A percentile compares a stretch with the other conserved stretches of the same genome.
These are phyloP conservation scores for Cyclotella distinguenda DNA, from an alignment of 108 stramenopile species.

Conservation along the genomic window DNA sequence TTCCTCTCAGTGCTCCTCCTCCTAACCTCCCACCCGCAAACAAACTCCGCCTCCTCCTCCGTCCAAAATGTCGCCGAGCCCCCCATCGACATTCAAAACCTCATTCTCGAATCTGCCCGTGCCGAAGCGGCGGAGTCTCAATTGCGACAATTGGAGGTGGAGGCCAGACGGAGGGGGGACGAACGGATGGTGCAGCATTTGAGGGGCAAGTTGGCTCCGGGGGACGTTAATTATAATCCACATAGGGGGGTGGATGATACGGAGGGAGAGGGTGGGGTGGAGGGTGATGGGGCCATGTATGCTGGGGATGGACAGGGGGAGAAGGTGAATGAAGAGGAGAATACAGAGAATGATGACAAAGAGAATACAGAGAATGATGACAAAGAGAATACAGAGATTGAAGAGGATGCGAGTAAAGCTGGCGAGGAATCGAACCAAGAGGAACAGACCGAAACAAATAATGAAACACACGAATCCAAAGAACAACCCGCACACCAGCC, in stretches of 20 bases:
- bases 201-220: conserved; percentile 22
- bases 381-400: neutral
- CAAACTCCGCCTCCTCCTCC: conserved; percentile 22
- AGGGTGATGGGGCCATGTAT: conserved; percentile 23
- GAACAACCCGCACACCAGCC: too few species aligned
- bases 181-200: conserved; percentile 26
- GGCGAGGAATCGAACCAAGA: too few species aligned
- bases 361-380: neutral
- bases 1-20: conserved; percentile 26
- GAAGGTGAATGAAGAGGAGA: neutral
- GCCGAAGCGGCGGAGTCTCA: conserved; percentile 31
- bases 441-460: too few species aligned
- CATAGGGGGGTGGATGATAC: conserved; percentile 41
- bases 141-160: conserved; percentile 14
- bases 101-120: conserved; percentile 32
- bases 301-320: conserved; percentile 5
- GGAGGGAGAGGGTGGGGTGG: conserved; percentile 10
- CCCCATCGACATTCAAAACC: conserved; percentile 17
- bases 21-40: conserved; percentile 1
- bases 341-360: neutral
- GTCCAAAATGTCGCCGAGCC: conserved; percentile 23
- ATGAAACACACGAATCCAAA: too few species aligned
- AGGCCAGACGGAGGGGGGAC: conserved; percentile 15
- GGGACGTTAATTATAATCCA: conserved; percentile 51
- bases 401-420: too few species aligned